phyloP scores from a whole-genome alignment of 805 yeast genomes.

The Barnettozyma sucrosica region DNA sequence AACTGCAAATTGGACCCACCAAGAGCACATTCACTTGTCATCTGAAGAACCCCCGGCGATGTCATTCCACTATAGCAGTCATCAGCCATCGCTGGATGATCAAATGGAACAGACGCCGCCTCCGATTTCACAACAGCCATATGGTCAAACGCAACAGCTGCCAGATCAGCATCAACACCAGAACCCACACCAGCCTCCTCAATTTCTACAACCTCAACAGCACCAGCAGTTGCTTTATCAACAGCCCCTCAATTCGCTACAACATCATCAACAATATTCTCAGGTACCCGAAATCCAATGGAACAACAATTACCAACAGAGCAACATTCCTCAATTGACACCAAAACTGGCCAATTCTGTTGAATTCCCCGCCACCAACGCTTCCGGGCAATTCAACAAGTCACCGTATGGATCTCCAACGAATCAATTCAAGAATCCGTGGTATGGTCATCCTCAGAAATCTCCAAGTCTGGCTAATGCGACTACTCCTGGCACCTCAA shows the following conservation, averaged over 20 bases:
- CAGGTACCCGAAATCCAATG: constrained; percentile 19
- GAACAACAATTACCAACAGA: constrained; percentile 20
- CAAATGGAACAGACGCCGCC: constrained; percentile 4
- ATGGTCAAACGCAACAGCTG: neutral
- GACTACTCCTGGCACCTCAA: constrained; percentile 5
- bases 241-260: neutral
- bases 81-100: constrained; percentile 21
- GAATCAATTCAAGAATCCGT: constrained; percentile 25
- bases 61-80: constrained; percentile 22
- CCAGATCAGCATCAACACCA: constrained; percentile 7
- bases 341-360: constrained; percentile 16
- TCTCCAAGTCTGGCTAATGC: constrained; percentile 12
- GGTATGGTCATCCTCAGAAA: constrained; percentile 15
- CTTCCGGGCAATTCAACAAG: neutral
- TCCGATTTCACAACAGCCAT: constrained; percentile 4
- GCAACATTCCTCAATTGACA: constrained; percentile 15
- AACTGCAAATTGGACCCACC: neutral
- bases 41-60: constrained; percentile 9
- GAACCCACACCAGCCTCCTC: neutral
- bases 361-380: neutral
- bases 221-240: neutral
- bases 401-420: constrained; percentile 27
- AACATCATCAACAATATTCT: neutral
- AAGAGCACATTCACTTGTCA: neutral
- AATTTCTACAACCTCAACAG: neutral